Base-by-base conservation (phyloP, 2,329 filamentous ascomycete species). In the Triangularia setosa region DNA sequence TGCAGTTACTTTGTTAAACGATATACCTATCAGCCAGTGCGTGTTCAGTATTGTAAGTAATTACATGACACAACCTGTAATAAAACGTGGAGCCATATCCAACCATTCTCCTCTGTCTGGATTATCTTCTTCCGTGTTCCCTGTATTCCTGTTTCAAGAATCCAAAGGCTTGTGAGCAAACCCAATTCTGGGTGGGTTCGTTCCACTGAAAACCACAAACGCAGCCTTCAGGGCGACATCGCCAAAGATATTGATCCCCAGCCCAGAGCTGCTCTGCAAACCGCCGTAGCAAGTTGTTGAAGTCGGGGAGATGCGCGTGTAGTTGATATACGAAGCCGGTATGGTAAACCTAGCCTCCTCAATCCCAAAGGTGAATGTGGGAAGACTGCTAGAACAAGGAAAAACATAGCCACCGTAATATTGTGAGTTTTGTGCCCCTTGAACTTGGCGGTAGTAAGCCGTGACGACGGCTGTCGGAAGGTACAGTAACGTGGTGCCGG, bases 211-310 rank as follows among this genome's bases (percentile, higher is more conserved):
- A 18, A 72, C 70, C 9, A 72, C 71, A 65, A 69, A 72, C 7
- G 69, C 70, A 7, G 68, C 68, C 67, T 72, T 72, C 35, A 72
- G 65, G 1, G 70, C 71, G 24, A 70, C 68, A 27, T 71, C 70
- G 3, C 71, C 71, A 63, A 69, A 72, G 58, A 72, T 72, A 18
- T 70, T 72, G 58, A 72, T 68, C 14, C 71, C 71, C 14, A 72
- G 16, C 7, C 60, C 56, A 23, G 35, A 57, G 65, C 68, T 70
- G 57, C 64, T 68, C 80, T 91, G 88, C 63, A 91, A 81, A 58
- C 88, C 88, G 66, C 88, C 88, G 71, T 83, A 89, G 82, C 88
- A 91, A 44, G 62, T 78, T 1, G 73, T 72, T 6, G 72, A 65
- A 2, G 63, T 65, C 2, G 58, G 24, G 4, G 64, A 33, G n/a